phyloP scores from a whole-genome alignment of 805 yeast genomes.

The Metschnikowia aberdeeniae region DNA sequence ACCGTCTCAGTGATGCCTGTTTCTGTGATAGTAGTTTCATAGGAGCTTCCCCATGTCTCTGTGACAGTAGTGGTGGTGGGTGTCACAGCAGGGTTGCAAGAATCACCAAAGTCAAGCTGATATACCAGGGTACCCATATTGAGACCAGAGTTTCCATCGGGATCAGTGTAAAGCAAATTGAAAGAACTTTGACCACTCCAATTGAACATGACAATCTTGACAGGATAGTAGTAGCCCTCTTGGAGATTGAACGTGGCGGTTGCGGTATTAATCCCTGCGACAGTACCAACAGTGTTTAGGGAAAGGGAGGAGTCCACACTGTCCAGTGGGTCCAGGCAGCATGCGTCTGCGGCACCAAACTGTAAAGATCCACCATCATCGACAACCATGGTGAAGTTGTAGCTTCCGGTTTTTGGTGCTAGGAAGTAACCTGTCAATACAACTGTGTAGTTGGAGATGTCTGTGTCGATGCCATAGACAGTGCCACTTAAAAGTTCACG shows the following conservation, averaged over 20 bases:
- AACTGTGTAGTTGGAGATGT: constrained; percentile 10
- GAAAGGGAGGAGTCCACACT: neutral
- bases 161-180: constrained; percentile 1
- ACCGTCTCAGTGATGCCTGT: constrained; percentile 21
- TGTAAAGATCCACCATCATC: constrained; percentile 14
- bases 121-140: constrained; percentile 6
- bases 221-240: constrained; percentile 10
- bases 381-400: constrained; percentile 8
- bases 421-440: constrained; percentile 12
- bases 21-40: constrained; percentile 12
- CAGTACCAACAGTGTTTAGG: neutral
- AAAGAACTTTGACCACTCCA: constrained; percentile 8
- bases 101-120: constrained; percentile 6
- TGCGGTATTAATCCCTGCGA: neutral
- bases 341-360: constrained; percentile 9
- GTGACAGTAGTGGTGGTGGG: constrained; percentile 13
- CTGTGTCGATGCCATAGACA: constrained; percentile 7
- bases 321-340: constrained; percentile 9
- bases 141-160: constrained; percentile 3
- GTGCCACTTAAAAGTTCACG: neutral
- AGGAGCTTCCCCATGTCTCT: constrained; percentile 12
- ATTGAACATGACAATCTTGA: constrained; percentile 11
- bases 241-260: constrained; percentile 4
- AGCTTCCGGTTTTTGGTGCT: constrained; percentile 7
- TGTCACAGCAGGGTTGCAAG: neutral